Base-by-base conservation (phyloP, 106 monocot species). In the Narthecium ossifragum region DNA sequence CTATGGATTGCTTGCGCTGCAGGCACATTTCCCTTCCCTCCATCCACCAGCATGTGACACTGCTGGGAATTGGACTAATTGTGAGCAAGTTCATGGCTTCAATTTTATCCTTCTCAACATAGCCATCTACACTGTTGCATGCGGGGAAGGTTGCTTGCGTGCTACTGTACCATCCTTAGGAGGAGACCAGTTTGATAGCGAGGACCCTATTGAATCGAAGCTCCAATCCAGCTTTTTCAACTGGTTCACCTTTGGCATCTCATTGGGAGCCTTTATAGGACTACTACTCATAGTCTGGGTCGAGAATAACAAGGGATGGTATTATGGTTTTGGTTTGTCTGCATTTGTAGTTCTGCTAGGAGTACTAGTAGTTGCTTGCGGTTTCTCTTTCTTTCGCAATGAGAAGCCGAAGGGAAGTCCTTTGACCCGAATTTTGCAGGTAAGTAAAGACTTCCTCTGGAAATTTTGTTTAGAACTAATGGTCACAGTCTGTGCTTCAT, bases 161-260 rank as follows among this genome's bases (percentile, higher is more conserved):
- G 65, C 85, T 33, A 71, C 68, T 41, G 51, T 81, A 31, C 62
- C 85, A n/a, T 73, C 89, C 0, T 75, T 90, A 26, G 89, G 89
- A 13, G 89, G 71, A 46, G 85, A 90, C 43, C 89, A 90, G 26
- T 90, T 90, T 25, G 78, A 81, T 27, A 53, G 46, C 26, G 70
- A 82, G 8, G 81, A 85, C 51, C 81, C 74, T 20, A 39, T 56
- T 0, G 78, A 90, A 48, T 69, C 61, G 18, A 45, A 41, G 29
- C 75, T 50, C 3, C 68, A 81, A n/a, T 70, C 85, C 25, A 85
- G 90, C 66, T 90, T 73, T 59, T 90, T 90, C 55, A 90, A 82
- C 57, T 90, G 90, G 90, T 82, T 46, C 33, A 82, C 82, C 10
- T 82, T 85, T 45, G 59, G 73, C 24, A 75, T 90, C 26, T 85